These are phyloP conservation scores for Candida krabiensis DNA, from an alignment of 805 yeast species.

Conservation along the genomic window DNA sequence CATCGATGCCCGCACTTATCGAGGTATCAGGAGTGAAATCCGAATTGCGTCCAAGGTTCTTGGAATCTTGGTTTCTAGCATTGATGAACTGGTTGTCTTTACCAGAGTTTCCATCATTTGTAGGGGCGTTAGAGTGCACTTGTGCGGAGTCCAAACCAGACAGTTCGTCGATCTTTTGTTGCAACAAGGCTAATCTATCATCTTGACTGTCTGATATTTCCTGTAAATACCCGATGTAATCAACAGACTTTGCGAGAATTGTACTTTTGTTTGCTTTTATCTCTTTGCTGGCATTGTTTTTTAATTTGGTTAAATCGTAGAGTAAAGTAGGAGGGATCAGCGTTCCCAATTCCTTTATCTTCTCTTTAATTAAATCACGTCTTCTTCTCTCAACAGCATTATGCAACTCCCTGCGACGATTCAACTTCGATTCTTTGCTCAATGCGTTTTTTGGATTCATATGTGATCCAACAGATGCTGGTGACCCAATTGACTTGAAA, in stretches of 20 bases:
- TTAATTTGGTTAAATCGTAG: slow-evolving; percentile 34
- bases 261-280: slow-evolving; percentile 81
- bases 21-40: slow-evolving; percentile 1
- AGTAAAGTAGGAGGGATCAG: slow-evolving; percentile 77
- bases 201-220: slow-evolving; percentile 61
- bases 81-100: not conserved
- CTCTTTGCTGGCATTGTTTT: slow-evolving; percentile 47
- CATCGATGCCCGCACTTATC: slow-evolving; percentile 4
- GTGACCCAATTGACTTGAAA: slow-evolving; percentile 33
- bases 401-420: slow-evolving; percentile 83
- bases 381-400: slow-evolving; percentile 93
- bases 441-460: slow-evolving; percentile 36
- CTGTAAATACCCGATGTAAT: slow-evolving; percentile 67
- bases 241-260: slow-evolving; percentile 74
- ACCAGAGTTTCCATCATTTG: too few species aligned
- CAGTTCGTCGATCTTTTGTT: slow-evolving; percentile 35
- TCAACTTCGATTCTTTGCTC: slow-evolving; percentile 67
- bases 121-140: too few species aligned
- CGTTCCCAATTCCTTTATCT: slow-evolving; percentile 78
- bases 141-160: slow-evolving; percentile 1
- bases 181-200: slow-evolving; percentile 42
- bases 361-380: slow-evolving; percentile 85
- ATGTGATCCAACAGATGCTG: slow-evolving; percentile 34
- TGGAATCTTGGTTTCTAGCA: not conserved
- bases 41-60: slow-evolving; percentile 1